Evolutionary conservation across 1,139 yeast genomes (phyloP).

Genomic region (Kodamaea ohmeri): DNA sequence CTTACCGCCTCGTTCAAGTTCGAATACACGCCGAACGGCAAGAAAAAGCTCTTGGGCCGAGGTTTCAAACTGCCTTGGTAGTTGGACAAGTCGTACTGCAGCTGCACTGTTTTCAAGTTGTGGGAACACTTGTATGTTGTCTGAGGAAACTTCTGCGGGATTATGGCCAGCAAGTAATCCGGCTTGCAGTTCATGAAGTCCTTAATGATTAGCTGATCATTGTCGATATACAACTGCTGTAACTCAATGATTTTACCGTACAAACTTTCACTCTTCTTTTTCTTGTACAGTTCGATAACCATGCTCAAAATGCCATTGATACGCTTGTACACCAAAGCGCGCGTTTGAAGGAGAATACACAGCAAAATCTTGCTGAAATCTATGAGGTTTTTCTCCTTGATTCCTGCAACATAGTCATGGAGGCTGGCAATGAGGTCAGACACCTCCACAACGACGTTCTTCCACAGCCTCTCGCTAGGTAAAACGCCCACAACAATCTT

Average conservation of each 20-base stretch:
- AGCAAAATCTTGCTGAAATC: conserved; percentile 26
- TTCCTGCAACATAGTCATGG: conserved; percentile 14
- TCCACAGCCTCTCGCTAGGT: conserved; percentile 40
- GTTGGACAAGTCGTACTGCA: conserved; percentile 13
- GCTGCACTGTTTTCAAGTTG: conserved; percentile 17
- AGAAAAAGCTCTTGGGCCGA: conserved; percentile 26
- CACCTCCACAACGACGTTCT: conserved; percentile 27
- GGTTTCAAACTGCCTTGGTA: conserved; percentile 16
- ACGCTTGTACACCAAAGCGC: conserved; percentile 30
- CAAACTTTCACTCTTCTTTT: conserved; percentile 19
- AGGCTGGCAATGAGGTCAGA: conserved; percentile 24
- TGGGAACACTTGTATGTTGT: conserved; percentile 30
- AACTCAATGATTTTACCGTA: conserved; percentile 28
- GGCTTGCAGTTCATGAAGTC: conserved; percentile 29
- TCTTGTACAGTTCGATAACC: conserved; percentile 25
- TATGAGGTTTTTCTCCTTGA: conserved; percentile 20
- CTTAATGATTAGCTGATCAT: conserved; percentile 23
- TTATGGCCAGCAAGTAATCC: conserved; percentile 25
- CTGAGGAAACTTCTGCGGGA: conserved; percentile 32
- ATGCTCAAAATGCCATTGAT: conserved; percentile 27
- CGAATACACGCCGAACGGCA: conserved; percentile 41
- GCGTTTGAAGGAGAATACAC: conserved; percentile 31
- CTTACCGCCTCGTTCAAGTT: conserved; percentile 33
- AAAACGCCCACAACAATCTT: conserved; percentile 24
- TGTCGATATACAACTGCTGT: conserved; percentile 27